These are phyloP conservation scores for Priceomyces castillae DNA, from an alignment of 805 yeast species.

Conservation along the genomic window DNA sequence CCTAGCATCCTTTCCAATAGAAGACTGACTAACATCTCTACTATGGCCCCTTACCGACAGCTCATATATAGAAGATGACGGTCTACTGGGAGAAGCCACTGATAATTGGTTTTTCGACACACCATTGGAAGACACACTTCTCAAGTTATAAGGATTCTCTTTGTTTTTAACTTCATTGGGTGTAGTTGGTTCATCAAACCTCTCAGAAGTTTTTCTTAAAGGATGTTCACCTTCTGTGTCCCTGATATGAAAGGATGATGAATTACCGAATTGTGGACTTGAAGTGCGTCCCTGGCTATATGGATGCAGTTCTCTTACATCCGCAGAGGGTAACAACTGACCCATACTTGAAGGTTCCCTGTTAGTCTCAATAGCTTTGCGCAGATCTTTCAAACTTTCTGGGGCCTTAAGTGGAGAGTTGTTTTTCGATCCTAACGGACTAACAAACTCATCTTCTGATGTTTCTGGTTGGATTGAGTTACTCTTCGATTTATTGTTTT, in stretches of 20 bases:
- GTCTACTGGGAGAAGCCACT: conserved; percentile 27
- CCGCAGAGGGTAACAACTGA: conserved; percentile 43
- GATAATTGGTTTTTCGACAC: neutral
- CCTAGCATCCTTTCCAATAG: conserved; percentile 7
- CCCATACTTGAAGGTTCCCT: conserved; percentile 10
- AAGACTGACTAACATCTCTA: conserved; percentile 43
- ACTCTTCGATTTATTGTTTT: conserved; percentile 21
- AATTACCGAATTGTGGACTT: too few relatives aligned
- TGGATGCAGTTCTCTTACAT: neutral
- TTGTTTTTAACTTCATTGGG: neutral
- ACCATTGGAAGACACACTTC: neutral
- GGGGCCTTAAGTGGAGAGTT: conserved; percentile 9
- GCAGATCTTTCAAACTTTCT: neutral
- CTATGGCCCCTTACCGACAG: conserved; percentile 38
- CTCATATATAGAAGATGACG: conserved; percentile 53
- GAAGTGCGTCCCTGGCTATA: neutral
- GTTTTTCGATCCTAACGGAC: conserved; percentile 10
- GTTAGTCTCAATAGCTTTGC: neutral
- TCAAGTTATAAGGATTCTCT: neutral
- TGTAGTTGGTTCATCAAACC: neutral
- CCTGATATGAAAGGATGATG: too few relatives aligned
- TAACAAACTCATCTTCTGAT: conserved; percentile 8
- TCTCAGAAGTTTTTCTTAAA: too few relatives aligned
- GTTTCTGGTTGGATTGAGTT: neutral
- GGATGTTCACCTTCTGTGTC: too few relatives aligned